Evolutionary conservation across 768 basidiomycete species (phyloP), one percentile per base, ranked within the genome.

Genomic region (Psilocybe cubensis): DNA sequence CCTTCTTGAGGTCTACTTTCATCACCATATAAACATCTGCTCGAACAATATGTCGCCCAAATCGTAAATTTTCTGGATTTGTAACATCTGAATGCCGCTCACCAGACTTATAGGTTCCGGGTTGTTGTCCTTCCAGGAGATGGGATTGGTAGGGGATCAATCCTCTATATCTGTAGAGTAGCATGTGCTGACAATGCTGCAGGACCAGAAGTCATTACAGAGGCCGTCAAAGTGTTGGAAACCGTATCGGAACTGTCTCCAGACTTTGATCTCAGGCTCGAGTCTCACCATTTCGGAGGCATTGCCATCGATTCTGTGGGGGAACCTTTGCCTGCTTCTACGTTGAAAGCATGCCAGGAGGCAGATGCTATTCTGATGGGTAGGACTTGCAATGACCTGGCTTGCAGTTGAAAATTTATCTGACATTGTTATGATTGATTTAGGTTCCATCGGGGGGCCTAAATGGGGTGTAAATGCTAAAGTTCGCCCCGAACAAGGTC

Each of bases 351-450:
- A 18, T 98, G 96, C 76, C 81, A 92, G 69, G 84, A 88, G 68
- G 96, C 96, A 3, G 96, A 98, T 75, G 97, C 96, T 14, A 92
- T 99, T 63, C 79, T 99, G 27, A 87, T 99, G 85, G 97, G 97
- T 94, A 66, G 47, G 82, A 65, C 6, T 21, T 40, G 38, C 35
- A 14, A 38, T 38, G 5, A 11, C 35, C 56, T 24, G 6, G 21
- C 46, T 42, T 42, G n/a, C 48, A 48, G 40, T 33, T 18, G 27
- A 33, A 35, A 11, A 29, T n/a, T 9, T 20, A 20, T 24, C 14
- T 28, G 18, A 12, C 10, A 10, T 10, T 14, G 29, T 20, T 21
- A 18, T 46, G 8, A 24, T 31, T 18, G 9, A 24, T 27, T 1
- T 55, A 98, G 96, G 96, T 63, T 89, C 96, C 18, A 92, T 98